Evolutionary conservation across 495 filamentous ascomycete genomes (phyloP).

Genomic region (Mycothermus thermophilus): DNA sequence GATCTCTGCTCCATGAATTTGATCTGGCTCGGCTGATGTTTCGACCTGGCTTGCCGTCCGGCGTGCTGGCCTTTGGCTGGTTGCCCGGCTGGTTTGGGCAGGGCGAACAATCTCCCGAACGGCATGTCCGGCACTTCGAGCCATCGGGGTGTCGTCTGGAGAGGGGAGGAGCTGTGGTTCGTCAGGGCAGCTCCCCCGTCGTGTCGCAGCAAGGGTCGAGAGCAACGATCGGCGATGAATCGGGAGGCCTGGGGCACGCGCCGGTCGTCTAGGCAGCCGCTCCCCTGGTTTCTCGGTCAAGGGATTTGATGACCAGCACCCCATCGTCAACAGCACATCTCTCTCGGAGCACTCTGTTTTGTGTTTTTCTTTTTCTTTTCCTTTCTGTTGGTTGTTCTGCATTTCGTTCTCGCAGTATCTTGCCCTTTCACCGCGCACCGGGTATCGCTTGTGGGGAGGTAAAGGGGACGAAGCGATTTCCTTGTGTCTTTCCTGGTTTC

Average conservation of each 20-base stretch:
- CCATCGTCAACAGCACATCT: slow-evolving; percentile 8
- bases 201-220: no score
- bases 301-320: slow-evolving; percentile 7
- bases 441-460: slow-evolving; percentile 31
- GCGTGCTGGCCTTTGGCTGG: no score
- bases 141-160: slow-evolving; percentile 12
- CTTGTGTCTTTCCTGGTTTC: no score
- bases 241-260: slow-evolving; percentile 2
- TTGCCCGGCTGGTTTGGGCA: no score
- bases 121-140: slow-evolving; percentile 21
- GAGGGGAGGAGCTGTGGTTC: no score
- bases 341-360: no score
- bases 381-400: slow-evolving; percentile 10
- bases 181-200: no score
- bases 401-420: slow-evolving; percentile 7
- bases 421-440: no score
- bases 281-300: slow-evolving; percentile 4
- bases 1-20: slow-evolving; percentile 5
- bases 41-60: slow-evolving; percentile 3
- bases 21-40: slow-evolving; percentile 10
- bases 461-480: slow-evolving; percentile 21
- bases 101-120: slow-evolving; percentile 23
- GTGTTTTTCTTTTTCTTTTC: slow-evolving; percentile 12
- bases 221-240: slow-evolving; percentile 7
- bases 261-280: background rate